Conservation (phyloP, 2,329 filamentous ascomycete species). For the Talaromyces sp. region DNA sequence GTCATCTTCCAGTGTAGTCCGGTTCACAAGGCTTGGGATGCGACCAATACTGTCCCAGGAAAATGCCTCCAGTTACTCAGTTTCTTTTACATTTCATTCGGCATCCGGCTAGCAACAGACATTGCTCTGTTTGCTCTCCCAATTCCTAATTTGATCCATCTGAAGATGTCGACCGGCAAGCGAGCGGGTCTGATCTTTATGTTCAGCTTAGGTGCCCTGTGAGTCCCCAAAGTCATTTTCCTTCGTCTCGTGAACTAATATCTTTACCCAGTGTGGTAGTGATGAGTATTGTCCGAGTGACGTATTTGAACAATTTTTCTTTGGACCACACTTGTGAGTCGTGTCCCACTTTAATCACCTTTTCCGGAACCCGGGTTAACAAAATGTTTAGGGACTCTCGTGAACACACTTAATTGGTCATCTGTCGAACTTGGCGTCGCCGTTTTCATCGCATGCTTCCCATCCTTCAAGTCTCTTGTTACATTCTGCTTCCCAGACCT, state of each 20-base stretch:
- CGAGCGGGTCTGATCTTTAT: conserved; percentile 14
- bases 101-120: conserved; percentile 14
- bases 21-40: conserved; percentile 16
- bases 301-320: conserved; percentile 14
- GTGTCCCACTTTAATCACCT: not conserved
- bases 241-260: too few species aligned
- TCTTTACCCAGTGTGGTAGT: conserved; percentile 12
- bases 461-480: conserved; percentile 16
- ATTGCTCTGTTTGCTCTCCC: conserved; percentile 15
- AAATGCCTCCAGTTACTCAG: conserved; percentile 12
- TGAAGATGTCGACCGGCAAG: conserved; percentile 15
- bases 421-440: conserved; percentile 16
- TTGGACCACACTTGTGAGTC: conserved; percentile 17
- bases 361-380: not conserved
- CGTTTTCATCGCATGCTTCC: conserved; percentile 18
- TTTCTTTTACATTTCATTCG: conserved; percentile 17
- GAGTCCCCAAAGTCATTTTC: not conserved
- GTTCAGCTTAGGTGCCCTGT: conserved; percentile 17
- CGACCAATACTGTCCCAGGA: conserved; percentile 7
- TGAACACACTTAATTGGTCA: conserved; percentile 17
- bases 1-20: conserved; percentile 29
- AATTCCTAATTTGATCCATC: conserved; percentile 12
- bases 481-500: conserved; percentile 11
- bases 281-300: conserved; percentile 16
- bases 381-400: conserved; percentile 13